Conservation (phyloP, 345 rosid genomes). For the Lagerstroemia speciosa region DNA sequence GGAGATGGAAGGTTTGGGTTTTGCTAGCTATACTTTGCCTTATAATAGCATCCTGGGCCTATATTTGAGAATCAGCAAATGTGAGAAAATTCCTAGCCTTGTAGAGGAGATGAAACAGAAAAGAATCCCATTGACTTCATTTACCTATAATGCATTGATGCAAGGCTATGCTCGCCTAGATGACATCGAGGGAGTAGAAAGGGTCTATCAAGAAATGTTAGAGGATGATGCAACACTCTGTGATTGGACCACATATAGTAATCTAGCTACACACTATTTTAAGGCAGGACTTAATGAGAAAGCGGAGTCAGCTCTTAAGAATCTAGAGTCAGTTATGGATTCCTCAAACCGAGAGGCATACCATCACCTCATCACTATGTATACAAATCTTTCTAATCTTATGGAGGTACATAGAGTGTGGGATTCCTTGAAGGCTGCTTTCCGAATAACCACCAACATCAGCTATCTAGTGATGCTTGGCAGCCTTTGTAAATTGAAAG, state of each 20-base stretch:
- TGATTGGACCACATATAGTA: conserved; percentile 45
- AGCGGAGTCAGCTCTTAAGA: conserved; percentile 53
- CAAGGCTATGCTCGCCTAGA: conserved; percentile 41
- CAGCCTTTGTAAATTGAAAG: conserved; percentile 47
- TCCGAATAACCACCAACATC: conserved; percentile 27
- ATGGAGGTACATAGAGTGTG: conserved; percentile 55
- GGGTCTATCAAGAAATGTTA: conserved; percentile 38
- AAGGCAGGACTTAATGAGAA: conserved; percentile 53
- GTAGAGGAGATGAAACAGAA: conserved; percentile 48
- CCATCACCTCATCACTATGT: conserved; percentile 58
- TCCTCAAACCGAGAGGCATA: conserved; percentile 42
- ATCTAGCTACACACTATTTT: conserved; percentile 52
- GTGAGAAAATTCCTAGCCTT: conserved; percentile 40
- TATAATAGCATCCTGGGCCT: conserved; percentile 48
- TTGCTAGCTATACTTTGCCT: conserved; percentile 25
- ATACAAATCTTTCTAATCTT: conserved; percentile 42
- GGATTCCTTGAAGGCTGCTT: conserved; percentile 40
- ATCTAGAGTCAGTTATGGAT: conserved; percentile 43
- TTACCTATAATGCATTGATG: conserved; percentile 42
- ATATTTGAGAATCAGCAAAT: conserved; percentile 43
- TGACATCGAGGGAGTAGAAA: conserved; percentile 44
- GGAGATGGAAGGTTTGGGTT: conserved; percentile 38
- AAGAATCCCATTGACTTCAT: conserved; percentile 20
- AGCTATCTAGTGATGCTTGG: conserved; percentile 55
- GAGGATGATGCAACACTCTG: conserved; percentile 19